These are phyloP conservation scores for Blastocladiella emersonii DNA, from an alignment of 371 early-diverging fungal species.

Conservation along the genomic window DNA sequence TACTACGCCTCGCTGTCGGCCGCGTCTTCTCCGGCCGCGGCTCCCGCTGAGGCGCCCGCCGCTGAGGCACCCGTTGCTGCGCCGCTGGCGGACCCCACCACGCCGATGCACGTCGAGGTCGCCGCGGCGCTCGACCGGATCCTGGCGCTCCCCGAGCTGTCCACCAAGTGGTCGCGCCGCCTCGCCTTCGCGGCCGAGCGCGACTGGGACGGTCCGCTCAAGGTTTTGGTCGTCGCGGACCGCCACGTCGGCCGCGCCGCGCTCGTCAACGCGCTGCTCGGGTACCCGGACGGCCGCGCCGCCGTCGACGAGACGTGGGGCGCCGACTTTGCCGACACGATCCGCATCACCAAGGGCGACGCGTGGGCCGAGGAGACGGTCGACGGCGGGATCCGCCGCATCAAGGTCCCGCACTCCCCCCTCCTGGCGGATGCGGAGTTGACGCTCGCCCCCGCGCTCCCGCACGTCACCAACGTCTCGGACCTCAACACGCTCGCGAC, in stretches of 20 bases:
- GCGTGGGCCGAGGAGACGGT: background rate
- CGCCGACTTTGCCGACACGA: background rate
- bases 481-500: background rate
- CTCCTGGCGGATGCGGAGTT: background rate
- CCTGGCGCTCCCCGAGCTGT: too few species aligned
- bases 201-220: too few species aligned
- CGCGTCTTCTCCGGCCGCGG: too few species aligned
- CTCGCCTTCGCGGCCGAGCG: too few species aligned
- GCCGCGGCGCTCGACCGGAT: too few species aligned
- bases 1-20: too few species aligned
- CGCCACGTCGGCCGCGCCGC: background rate
- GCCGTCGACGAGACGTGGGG: background rate
- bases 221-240: background rate
- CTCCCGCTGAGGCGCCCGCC: too few species aligned
- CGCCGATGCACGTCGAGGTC: too few species aligned
- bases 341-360: background rate
- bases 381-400: background rate
- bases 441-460: background rate
- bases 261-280: background rate
- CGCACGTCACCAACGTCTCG: background rate
- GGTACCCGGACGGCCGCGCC: background rate
- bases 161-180: too few species aligned
- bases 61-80: too few species aligned
- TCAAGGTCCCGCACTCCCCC: background rate
- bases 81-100: too few species aligned